Conservation (phyloP, 2,329 filamentous ascomycete genomes). For the Aspergillus ochraceoroseus region DNA sequence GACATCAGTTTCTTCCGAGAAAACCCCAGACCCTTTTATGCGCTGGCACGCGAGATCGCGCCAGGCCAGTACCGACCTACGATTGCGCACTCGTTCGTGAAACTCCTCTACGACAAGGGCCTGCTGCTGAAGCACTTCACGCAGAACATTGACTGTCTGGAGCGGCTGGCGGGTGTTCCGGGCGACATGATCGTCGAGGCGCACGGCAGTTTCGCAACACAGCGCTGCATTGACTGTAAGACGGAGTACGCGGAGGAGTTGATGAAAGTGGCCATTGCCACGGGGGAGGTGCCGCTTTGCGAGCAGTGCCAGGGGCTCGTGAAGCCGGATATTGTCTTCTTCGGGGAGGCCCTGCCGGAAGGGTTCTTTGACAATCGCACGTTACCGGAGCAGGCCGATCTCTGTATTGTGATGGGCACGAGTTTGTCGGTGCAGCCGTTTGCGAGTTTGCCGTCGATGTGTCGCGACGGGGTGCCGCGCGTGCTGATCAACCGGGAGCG, state of each 20-base stretch:
- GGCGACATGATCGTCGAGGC: conserved; percentile 80
- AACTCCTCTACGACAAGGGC: conserved; percentile 71
- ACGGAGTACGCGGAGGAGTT: conserved; percentile 63
- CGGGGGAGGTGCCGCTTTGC: conserved; percentile 68
- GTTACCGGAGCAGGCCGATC: conserved; percentile 60
- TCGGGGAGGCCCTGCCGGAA: conserved; percentile 68
- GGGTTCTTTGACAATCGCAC: conserved; percentile 58
- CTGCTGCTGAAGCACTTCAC: conserved; percentile 84
- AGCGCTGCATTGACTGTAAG: conserved; percentile 87
- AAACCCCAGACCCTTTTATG: conserved; percentile 86
- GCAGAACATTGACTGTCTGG: conserved; percentile 95
- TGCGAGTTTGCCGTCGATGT: conserved; percentile 67
- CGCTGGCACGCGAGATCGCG: conserved; percentile 84
- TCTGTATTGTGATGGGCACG: conserved; percentile 82
- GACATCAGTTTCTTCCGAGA: conserved; percentile 83
- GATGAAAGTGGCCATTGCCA: conserved; percentile 66
- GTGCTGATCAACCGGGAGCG: conserved; percentile 81
- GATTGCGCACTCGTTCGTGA: conserved; percentile 82
- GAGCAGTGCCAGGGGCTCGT: conserved; percentile 68
- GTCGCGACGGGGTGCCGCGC: conserved; percentile 60
- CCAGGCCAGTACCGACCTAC: conserved; percentile 86
- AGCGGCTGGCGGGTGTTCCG: conserved; percentile 79
- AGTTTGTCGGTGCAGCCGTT: conserved; percentile 87
- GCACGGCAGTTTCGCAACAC: conserved; percentile 88
- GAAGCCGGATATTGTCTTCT: conserved; percentile 94